Evolutionary conservation across 805 yeast genomes (phyloP), one percentile per base, ranked within the genome.

Genomic region (Lipomyces starkeyi): DNA sequence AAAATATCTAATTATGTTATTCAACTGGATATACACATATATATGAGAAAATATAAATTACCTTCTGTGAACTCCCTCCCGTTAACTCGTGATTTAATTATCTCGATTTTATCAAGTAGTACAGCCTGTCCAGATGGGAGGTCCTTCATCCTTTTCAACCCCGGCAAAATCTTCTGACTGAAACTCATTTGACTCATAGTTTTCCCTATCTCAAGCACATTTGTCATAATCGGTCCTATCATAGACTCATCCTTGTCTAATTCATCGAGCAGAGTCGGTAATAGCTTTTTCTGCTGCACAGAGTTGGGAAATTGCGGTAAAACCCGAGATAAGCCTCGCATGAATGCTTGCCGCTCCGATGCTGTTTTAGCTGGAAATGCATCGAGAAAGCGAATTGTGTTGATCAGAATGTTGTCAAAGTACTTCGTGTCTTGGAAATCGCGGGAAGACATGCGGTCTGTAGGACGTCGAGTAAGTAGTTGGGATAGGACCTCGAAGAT

Each of bases 351-450:
- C 73, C 89, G 89, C 66, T 94, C 98, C 20, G 83, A 83, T 6
- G 82, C 80, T 1, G 88, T 80, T 73, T 90, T 89, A 0, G 97
- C 90, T 9, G 93, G 86, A 69, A 91, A 88, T 65, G 91, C 95
- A 75, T 94, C 98, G 58, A 94, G 78, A 73, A 90, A 88, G 77
- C 89, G 87, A 81, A 94, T 83, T 2, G 96, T 88, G 74, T 90
- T 89, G 62, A 94, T 87, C 61, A 93, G 80, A 62, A 94, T 91
- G 71, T 92, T 93, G 78, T 91, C 90, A 78, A 93, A 94, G 73
- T 86, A 91, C 49, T 84, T 86, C 9, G 92, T 86, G 11, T 86
- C 85, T n/a, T 90, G 84, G 68, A 95, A 85, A 60, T 87, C 89
- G 73, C 87, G 86, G 59, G 93, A 82, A 59, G 87, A 76, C 66